These are phyloP conservation scores for Corynascus novoguineensis DNA, from an alignment of 495 filamentous ascomycete species.

Conservation along the genomic window DNA sequence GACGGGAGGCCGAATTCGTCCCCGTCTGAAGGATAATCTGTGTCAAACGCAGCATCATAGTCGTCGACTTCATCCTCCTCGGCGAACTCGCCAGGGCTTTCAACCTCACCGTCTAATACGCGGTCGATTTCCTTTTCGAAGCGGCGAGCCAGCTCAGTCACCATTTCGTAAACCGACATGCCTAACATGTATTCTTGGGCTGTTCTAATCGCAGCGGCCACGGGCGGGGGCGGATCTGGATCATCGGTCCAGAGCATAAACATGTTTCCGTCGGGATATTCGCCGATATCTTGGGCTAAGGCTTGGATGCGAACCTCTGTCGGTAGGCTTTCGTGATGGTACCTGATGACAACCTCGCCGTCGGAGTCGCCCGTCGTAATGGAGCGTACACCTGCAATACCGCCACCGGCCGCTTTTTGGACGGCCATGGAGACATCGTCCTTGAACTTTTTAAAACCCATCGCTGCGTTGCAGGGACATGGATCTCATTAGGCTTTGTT, in stretches of 20 bases:
- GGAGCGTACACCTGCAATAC: constrained; percentile 18
- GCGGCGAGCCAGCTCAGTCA: constrained; percentile 36
- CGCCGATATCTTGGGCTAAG: constrained; percentile 44
- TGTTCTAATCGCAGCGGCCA: constrained; percentile 5
- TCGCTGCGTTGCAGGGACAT: constrained; percentile 2
- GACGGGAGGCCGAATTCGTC: constrained; percentile 23
- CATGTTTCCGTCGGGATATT: constrained; percentile 59
- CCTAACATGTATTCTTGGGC: constrained; percentile 31
- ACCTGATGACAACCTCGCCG: constrained; percentile 29
- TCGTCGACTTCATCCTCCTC: constrained; percentile 30
- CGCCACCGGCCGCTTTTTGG: constrained; percentile 24
- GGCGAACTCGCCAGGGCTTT: constrained; percentile 25
- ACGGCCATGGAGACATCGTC: constrained; percentile 28
- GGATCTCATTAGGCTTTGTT: neutral
- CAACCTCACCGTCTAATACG: constrained; percentile 32
- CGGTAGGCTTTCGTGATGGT: constrained; percentile 18
- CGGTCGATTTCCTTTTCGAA: constrained; percentile 32
- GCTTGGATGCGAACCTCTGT: constrained; percentile 21
- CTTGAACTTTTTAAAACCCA: constrained; percentile 33
- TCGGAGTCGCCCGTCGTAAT: constrained; percentile 22
- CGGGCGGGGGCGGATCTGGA: constrained; percentile 33
- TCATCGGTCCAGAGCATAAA: constrained; percentile 56
- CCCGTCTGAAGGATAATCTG: constrained; percentile 28
- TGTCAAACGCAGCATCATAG: constrained; percentile 25
- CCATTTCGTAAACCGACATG: constrained; percentile 41